A percentile compares a stretch with the other conserved stretches of the same genome.
Evolutionary conservation across 129 eudicot genomes (phyloP).

Genomic region (Flaveria ramosissima): DNA sequence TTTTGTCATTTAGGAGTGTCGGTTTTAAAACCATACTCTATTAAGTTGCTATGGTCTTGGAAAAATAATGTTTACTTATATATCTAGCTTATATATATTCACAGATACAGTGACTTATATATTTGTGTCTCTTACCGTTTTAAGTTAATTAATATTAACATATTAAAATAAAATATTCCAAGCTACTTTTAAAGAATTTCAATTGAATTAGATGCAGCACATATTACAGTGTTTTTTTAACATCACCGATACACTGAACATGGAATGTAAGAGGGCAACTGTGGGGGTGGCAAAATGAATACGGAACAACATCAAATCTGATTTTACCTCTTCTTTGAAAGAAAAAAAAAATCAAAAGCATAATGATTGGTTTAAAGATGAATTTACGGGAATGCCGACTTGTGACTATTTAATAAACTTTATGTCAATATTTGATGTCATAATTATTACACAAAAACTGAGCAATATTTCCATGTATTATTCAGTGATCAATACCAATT

Average conservation of each 20-base stretch:
- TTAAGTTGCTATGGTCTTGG: too few species aligned
- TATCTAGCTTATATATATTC: too few species aligned
- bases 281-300: neutral
- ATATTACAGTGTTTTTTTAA: too few species aligned
- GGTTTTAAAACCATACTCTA: too few species aligned
- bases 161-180: too few species aligned
- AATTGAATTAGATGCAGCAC: too few species aligned
- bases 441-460: neutral
- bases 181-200: too few species aligned
- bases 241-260: neutral
- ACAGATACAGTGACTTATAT: too few species aligned
- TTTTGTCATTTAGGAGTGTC: too few species aligned
- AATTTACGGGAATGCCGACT: slow-evolving; percentile 7
- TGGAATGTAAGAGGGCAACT: neutral
- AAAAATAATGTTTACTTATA: too few species aligned
- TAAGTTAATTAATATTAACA: too few species aligned
- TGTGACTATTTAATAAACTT: neutral
- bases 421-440: neutral
- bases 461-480: neutral
- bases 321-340: neutral
- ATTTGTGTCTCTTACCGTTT: too few species aligned
- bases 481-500: neutral
- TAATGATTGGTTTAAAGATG: slow-evolving; percentile 5
- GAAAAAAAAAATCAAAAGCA: neutral
- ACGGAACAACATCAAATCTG: neutral